These are phyloP conservation scores for Nannizzia gypsea DNA, from an alignment of 2,329 filamentous ascomycete species.

Conservation along the genomic window DNA sequence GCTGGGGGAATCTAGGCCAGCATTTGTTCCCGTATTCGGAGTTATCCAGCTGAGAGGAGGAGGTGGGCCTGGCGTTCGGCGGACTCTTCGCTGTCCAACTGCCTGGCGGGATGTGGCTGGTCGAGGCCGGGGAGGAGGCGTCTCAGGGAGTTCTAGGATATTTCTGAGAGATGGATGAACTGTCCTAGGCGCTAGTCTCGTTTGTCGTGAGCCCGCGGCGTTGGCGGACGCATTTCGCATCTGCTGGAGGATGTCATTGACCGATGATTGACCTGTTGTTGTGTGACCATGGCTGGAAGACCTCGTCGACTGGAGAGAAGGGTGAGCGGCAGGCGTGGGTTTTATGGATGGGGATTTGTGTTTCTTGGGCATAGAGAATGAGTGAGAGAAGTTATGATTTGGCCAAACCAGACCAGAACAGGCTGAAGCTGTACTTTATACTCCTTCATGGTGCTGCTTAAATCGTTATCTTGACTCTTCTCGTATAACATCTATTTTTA, in stretches of 20 bases:
- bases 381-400: not conserved
- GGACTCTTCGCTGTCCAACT: conserved; percentile 24
- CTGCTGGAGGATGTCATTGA: conserved; percentile 38
- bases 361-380: conserved; percentile 37
- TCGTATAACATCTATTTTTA: not conserved
- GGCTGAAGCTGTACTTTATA: not conserved
- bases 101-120: conserved; percentile 22
- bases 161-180: conserved; percentile 36
- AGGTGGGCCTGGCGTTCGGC: conserved; percentile 35
- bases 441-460: not conserved
- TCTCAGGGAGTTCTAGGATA: conserved; percentile 35
- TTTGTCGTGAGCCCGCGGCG: conserved; percentile 14
- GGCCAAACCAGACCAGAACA: not conserved
- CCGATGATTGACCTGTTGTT: conserved; percentile 24
- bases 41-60: conserved; percentile 36
- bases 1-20: too few relatives aligned
- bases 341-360: conserved; percentile 30
- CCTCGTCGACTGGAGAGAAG: conserved; percentile 16
- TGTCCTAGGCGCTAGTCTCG: conserved; percentile 23
- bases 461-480: not conserved
- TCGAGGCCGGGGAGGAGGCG: conserved; percentile 32
- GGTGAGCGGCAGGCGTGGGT: conserved; percentile 31
- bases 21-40: not conserved
- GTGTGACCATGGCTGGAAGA: conserved; percentile 11
- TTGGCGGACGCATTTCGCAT: conserved; percentile 30